Conservation (phyloP, 345 rosid genomes). For the Boechera divaricarpa region DNA sequence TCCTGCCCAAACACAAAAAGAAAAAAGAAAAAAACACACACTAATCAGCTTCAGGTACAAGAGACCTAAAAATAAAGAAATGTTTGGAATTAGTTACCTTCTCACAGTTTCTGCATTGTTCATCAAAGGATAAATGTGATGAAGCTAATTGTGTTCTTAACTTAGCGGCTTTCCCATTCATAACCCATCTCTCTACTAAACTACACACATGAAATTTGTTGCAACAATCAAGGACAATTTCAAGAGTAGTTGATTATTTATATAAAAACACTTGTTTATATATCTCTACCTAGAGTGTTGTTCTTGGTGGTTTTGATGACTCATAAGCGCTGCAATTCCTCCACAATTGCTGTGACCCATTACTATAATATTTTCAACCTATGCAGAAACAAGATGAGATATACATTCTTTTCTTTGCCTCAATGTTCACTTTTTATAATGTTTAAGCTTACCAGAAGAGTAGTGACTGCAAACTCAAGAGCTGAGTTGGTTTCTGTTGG, state of each 20-base stretch:
- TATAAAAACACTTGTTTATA: background rate
- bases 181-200: slow-evolving; percentile 85
- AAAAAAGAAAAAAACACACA: background rate
- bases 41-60: slow-evolving; percentile 21
- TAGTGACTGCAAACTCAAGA: slow-evolving; percentile 81
- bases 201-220: slow-evolving; percentile 38
- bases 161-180: slow-evolving; percentile 72
- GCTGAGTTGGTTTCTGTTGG: slow-evolving; percentile 98
- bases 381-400: slow-evolving; percentile 29
- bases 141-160: slow-evolving; percentile 64
- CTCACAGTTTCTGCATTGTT: slow-evolving; percentile 86
- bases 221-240: background rate
- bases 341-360: slow-evolving; percentile 92
- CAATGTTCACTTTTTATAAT: background rate
- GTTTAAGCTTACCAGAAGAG: slow-evolving; percentile 63
- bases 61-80: background rate
- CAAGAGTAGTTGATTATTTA: background rate
- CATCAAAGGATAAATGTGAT: slow-evolving; percentile 71
- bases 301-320: slow-evolving; percentile 64
- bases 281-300: slow-evolving; percentile 59
- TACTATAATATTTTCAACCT: slow-evolving; percentile 87
- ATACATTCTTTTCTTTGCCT: background rate
- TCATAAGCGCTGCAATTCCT: slow-evolving; percentile 89
- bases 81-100: slow-evolving; percentile 56
- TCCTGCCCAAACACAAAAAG: slow-evolving; percentile 49